Percentiles rank a stretch among this genome's conserved stretches.
phyloP scores from a whole-genome alignment of 2,329 filamentous ascomycete species.

The Fusarium circinatum region DNA sequence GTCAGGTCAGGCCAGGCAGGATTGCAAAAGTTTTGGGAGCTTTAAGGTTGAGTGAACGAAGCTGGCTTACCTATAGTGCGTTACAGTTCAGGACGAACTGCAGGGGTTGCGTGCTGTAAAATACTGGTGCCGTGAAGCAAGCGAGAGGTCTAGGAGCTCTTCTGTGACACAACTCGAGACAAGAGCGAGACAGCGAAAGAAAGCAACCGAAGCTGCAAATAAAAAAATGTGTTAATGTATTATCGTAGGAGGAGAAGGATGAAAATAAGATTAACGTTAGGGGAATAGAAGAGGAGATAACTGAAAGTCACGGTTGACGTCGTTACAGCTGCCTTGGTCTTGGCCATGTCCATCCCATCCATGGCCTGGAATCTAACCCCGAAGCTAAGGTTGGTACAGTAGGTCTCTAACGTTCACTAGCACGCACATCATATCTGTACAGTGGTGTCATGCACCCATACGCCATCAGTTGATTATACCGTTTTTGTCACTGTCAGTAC shows the following conservation, averaged over 20 bases:
- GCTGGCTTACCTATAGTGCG: conserved; percentile 22
- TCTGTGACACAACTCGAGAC: conserved; percentile 43
- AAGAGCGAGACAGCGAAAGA: conserved; percentile 31
- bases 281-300: conserved; percentile 11
- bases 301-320: conserved; percentile 24
- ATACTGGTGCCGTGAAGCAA: conserved; percentile 14
- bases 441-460: conserved; percentile 37
- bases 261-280: neutral
- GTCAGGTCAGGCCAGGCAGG: conserved; percentile 27
- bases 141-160: conserved; percentile 27
- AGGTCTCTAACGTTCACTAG: conserved; percentile 12
- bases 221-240: neutral
- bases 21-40: conserved; percentile 25
- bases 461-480: conserved; percentile 6
- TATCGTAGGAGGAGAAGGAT: neutral
- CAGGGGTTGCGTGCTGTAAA: conserved; percentile 28
- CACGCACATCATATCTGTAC: conserved; percentile 24
- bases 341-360: neutral
- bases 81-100: neutral
- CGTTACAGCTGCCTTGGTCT: conserved; percentile 25
- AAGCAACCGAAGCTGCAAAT: neutral
- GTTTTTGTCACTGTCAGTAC: conserved; percentile 5
- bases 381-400: neutral
- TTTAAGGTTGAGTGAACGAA: conserved; percentile 10
- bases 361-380: conserved; percentile 30